These are phyloP conservation scores for Samsoniella hepiali DNA, from an alignment of 2,329 filamentous ascomycete species.

Conservation along the genomic window DNA sequence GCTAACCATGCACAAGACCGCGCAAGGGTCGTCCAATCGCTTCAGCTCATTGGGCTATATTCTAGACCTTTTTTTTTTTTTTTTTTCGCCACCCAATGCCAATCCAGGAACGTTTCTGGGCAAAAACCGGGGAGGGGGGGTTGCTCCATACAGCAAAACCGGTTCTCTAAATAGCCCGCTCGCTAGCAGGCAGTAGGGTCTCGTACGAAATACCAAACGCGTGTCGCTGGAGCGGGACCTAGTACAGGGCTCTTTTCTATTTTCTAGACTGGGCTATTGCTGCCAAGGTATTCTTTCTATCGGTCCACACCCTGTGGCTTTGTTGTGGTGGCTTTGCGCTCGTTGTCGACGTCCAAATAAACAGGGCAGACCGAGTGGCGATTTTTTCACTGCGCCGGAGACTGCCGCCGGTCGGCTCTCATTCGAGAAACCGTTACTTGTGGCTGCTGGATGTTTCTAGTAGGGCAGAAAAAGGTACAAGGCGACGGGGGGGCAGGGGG, in stretches of 20 bases:
- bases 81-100: slow-evolving; percentile 9
- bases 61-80: neutral
- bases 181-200: neutral
- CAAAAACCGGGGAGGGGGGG: neutral
- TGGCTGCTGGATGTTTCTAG: neutral
- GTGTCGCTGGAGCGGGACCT: neutral
- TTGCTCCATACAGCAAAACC: neutral
- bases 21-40: neutral
- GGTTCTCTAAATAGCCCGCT: slow-evolving; percentile 4
- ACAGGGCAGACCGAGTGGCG: neutral
- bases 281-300: neutral
- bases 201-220: neutral
- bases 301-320: neutral
- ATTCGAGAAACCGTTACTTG: neutral
- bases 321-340: neutral
- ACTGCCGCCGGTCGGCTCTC: too few relatives aligned
- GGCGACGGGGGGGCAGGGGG: too few relatives aligned
- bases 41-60: neutral
- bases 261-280: neutral
- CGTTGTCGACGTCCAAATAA: neutral
- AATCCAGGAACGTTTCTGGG: slow-evolving; percentile 14
- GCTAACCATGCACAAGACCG: neutral
- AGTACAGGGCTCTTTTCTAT: neutral
- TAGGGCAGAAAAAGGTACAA: too few relatives aligned
- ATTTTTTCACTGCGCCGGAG: too few relatives aligned